Conservation (phyloP, 202 grass and related monocot genomes). For the Hordeum pubiflorum region DNA sequence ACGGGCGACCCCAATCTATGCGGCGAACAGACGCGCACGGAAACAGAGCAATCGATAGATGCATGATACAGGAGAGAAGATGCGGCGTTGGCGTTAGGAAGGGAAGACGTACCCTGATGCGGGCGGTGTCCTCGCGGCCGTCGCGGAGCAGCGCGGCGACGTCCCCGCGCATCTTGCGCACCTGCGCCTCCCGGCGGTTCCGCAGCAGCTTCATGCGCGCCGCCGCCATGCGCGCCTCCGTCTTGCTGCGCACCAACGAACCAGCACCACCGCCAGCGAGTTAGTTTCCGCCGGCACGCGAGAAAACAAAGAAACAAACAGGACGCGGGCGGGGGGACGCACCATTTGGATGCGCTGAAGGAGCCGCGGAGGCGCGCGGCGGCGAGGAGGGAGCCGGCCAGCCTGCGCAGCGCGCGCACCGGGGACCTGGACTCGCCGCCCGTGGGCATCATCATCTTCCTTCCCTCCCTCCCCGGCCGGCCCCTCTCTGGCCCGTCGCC, state of each 20-base stretch:
- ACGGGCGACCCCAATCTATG: neutral
- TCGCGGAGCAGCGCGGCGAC: conserved; percentile 73
- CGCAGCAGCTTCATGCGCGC: conserved; percentile 88
- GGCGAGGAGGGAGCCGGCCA: conserved; percentile 41
- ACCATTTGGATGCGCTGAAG: conserved; percentile 98
- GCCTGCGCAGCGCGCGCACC: conserved; percentile 42
- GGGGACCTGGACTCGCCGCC: conserved; percentile 34
- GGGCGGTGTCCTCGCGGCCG: conserved; percentile 70
- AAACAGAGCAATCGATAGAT: too few species aligned
- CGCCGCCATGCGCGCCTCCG: conserved; percentile 85
- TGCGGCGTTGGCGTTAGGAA: too few species aligned
- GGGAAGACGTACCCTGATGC: conserved; percentile 48
- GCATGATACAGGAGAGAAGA: too few species aligned
- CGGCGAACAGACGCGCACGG: too few species aligned
- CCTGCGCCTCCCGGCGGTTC: conserved; percentile 75
- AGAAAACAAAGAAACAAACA: neutral
- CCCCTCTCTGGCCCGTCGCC: neutral
- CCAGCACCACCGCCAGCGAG: neutral
- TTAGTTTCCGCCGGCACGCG: neutral
- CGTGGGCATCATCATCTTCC: conserved; percentile 38
- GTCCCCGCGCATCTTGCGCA: conserved; percentile 85
- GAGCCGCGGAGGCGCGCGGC: conserved; percentile 45
- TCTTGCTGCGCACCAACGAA: conserved; percentile 44
- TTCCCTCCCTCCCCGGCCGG: neutral
- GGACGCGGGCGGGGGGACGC: neutral